Evolutionary conservation across 2,329 filamentous ascomycete genomes (phyloP), one percentile per base, ranked within the genome.

Genomic region (Colletotrichum limetticola): DNA sequence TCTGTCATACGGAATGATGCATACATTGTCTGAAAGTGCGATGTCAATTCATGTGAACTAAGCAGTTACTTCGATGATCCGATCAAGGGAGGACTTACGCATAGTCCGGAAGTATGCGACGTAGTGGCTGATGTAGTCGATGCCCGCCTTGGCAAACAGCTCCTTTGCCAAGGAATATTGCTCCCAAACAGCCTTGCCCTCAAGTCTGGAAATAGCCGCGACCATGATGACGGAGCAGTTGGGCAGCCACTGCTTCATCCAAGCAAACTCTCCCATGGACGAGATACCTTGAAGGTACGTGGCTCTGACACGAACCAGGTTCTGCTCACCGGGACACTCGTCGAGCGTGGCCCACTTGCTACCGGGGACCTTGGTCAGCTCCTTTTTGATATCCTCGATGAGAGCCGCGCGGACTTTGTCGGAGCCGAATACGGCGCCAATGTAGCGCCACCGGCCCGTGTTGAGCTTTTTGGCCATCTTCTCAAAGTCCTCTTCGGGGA

Each of bases 1-100:
- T 4, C 85, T 81, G 68, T 90, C 83, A 76, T 87, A 90, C 0
- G 65, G 65, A 24, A 89, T 83, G 53, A 90, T 86, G 68, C 86
- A 86, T 1, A 88, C 84, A 71, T 90, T 89, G 75, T 89, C 69
- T 37, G 37, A 7, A 19, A 42, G 37, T 42, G 14, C 37, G 37
- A 42, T 42, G 37, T 42, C 37, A 42, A 14, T 19, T 42, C 2
- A 42, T 19, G 14, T 19, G 37, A 42, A 19, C 16, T 16, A 42
- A 16, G 9, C 12, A 32, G 9, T 32, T 19, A 16, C 16, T 42
- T 42, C 37, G 6, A 42, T 19, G 14, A 5, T 42, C 14, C 37
- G 37, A 42, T 42, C 37, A 7, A 42, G 37, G 37, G 37, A 7
- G 16, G 5, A 19, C 68, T 57, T 71, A 72, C 69, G 65, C 65